phyloP scores from a whole-genome alignment of 2,329 filamentous ascomycete species.

The Cladobotryum mycophilum region DNA sequence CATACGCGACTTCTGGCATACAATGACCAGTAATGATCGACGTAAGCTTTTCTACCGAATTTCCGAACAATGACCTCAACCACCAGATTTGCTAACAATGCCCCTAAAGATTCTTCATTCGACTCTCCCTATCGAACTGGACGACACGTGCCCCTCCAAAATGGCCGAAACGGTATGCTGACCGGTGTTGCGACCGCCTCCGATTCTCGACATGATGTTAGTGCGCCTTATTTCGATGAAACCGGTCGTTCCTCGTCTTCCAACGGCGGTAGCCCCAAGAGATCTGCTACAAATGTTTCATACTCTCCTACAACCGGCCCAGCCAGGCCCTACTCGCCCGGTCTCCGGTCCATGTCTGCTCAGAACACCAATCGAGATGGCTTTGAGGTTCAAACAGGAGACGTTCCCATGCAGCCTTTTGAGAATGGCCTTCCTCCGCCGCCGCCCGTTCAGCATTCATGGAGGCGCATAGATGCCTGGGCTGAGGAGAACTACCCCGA shows the following conservation, averaged over 20 bases:
- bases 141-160: constrained; percentile 80
- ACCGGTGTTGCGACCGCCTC: constrained; percentile 84
- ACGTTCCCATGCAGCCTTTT: constrained; percentile 96
- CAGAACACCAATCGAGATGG: constrained; percentile 57
- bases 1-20: constrained; percentile 93
- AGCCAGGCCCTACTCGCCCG: constrained; percentile 73
- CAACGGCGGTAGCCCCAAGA: constrained; percentile 41
- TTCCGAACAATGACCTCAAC: neutral
- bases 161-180: constrained; percentile 73
- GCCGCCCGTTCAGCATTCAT: constrained; percentile 82
- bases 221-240: constrained; percentile 72
- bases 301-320: constrained; percentile 9
- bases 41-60: constrained; percentile 39
- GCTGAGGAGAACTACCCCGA: constrained; percentile 92
- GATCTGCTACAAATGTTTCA: constrained; percentile 36
- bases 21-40: constrained; percentile 67
- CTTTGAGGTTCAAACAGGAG: constrained; percentile 68
- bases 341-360: constrained; percentile 72
- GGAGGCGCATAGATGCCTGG: constrained; percentile 92
- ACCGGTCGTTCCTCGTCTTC: constrained; percentile 47
- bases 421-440: constrained; percentile 84
- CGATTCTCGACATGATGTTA: constrained; percentile 81
- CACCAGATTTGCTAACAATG: constrained; percentile 1
- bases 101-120: constrained; percentile 69
- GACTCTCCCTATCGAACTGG: constrained; percentile 91